phyloP scores from a whole-genome alignment of 495 filamentous ascomycete genomes.

The Thozetella sp. region DNA sequence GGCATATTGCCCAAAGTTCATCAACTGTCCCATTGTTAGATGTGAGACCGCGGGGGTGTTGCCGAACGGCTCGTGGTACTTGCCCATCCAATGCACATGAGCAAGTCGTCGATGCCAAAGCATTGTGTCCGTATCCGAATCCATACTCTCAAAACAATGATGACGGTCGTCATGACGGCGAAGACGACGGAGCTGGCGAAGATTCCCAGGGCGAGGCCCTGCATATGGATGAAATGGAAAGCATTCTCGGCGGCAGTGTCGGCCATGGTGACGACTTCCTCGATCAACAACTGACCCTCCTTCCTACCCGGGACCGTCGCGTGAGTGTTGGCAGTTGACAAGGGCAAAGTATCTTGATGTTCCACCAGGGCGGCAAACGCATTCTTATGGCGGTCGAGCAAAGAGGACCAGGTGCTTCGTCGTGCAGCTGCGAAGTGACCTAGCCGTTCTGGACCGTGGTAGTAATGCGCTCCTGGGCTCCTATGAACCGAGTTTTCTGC shows the following conservation, averaged over 20 bases:
- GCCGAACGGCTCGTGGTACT: background rate
- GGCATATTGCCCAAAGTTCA: background rate
- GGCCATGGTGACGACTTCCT: background rate
- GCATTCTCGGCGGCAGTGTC: background rate
- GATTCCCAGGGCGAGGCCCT: background rate
- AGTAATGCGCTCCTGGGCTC: too few relatives aligned
- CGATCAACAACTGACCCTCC: background rate
- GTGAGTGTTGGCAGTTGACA: too few relatives aligned
- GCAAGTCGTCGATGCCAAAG: background rate
- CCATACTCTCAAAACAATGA: background rate
- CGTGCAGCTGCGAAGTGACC: too few relatives aligned
- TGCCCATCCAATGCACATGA: background rate
- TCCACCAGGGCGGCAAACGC: too few relatives aligned
- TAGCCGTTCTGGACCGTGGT: too few relatives aligned
- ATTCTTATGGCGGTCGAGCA: too few relatives aligned
- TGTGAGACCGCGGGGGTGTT: background rate
- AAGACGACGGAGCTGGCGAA: background rate
- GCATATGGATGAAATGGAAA: background rate
- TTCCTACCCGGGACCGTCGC: too few relatives aligned
- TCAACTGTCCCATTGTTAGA: background rate
- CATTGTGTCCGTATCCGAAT: background rate
- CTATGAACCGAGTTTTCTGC: too few relatives aligned
- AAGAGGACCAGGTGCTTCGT: too few relatives aligned
- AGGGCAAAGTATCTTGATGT: too few relatives aligned
- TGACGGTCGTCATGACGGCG: background rate